A percentile compares a stretch with the other conserved stretches of the same genome.
phyloP scores from a whole-genome alignment of 805 yeast species.

The Hanseniaspora nectarophila region DNA sequence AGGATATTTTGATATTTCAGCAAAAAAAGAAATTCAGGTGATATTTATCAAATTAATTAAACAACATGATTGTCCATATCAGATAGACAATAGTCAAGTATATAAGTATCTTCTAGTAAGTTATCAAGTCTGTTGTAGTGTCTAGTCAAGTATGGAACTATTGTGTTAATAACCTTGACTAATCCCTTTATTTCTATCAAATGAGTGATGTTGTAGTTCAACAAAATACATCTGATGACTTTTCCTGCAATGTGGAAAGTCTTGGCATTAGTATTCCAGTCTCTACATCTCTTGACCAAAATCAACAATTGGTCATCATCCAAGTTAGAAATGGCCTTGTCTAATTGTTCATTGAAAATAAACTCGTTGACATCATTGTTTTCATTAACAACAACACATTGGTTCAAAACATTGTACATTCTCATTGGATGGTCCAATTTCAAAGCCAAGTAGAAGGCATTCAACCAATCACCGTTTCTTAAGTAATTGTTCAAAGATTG shows the following conservation, averaged over 20 bases:
- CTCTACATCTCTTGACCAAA: constrained; percentile 66
- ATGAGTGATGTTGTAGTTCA: constrained; percentile 41
- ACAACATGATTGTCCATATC: constrained; percentile 46
- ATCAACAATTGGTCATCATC: constrained; percentile 46
- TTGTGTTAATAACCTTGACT: constrained; percentile 54
- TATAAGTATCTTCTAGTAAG: constrained; percentile 71
- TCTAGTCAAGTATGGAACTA: constrained; percentile 79
- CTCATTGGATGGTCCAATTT: constrained; percentile 84
- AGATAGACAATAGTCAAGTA: constrained; percentile 70
- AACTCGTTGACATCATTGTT: constrained; percentile 33
- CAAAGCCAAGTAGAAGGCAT: constrained; percentile 77
- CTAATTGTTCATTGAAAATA: constrained; percentile 41
- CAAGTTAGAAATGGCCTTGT: constrained; percentile 46
- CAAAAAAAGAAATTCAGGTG: neutral
- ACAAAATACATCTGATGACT: constrained; percentile 53
- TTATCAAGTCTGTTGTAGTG: constrained; percentile 69
- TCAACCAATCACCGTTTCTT: constrained; percentile 64
- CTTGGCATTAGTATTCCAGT: constrained; percentile 87
- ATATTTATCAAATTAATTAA: constrained; percentile 15
- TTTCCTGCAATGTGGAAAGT: constrained; percentile 73
- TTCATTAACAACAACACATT: constrained; percentile 35
- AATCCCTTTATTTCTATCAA: constrained; percentile 57
- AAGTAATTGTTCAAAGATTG: constrained; percentile 73
- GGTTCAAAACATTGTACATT: constrained; percentile 61
- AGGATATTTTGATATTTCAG: neutral